Conservation (phyloP, 2,329 filamentous ascomycete genomes). For the Knufia fluminis region DNA sequence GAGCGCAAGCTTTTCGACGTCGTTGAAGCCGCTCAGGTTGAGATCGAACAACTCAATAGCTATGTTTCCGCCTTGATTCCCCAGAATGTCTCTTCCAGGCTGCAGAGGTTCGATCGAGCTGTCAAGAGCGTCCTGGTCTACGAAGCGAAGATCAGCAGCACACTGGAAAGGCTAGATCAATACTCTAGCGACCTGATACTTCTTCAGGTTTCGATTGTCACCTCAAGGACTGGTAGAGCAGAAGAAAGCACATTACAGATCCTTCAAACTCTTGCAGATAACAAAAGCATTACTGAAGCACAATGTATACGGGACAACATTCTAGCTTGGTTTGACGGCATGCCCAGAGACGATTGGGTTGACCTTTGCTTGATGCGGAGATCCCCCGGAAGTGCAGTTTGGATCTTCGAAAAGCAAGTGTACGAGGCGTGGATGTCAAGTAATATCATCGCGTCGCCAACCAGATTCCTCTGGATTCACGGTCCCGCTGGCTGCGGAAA, state of each 20-base stretch:
- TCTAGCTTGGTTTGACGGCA: neutral
- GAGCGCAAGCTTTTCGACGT: neutral
- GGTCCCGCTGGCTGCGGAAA: slow-evolving; percentile 8
- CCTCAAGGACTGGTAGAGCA: neutral
- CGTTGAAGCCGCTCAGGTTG: neutral
- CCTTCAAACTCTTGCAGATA: neutral
- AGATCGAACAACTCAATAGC: neutral
- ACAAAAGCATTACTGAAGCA: neutral
- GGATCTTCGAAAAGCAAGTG: neutral
- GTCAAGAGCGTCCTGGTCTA: slow-evolving; percentile 2
- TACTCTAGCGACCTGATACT: neutral
- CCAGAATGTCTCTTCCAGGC: neutral
- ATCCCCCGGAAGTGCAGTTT: neutral
- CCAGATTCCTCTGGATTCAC: slow-evolving; percentile 7
- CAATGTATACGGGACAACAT: neutral
- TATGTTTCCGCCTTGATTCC: slow-evolving; percentile 1
- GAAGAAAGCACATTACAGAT: neutral
- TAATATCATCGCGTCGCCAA: neutral
- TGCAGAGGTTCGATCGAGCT: neutral
- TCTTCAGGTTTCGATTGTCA: neutral
- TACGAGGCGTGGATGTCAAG: slow-evolving; percentile 1
- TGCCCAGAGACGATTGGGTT: slow-evolving; percentile 1
- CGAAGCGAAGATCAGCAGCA: neutral
- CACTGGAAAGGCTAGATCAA: neutral
- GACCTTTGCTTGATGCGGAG: neutral